These are phyloP conservation scores for Hypoxylon sp. DNA, from an alignment of 2,329 filamentous ascomycete genomes.

Conservation along the genomic window DNA sequence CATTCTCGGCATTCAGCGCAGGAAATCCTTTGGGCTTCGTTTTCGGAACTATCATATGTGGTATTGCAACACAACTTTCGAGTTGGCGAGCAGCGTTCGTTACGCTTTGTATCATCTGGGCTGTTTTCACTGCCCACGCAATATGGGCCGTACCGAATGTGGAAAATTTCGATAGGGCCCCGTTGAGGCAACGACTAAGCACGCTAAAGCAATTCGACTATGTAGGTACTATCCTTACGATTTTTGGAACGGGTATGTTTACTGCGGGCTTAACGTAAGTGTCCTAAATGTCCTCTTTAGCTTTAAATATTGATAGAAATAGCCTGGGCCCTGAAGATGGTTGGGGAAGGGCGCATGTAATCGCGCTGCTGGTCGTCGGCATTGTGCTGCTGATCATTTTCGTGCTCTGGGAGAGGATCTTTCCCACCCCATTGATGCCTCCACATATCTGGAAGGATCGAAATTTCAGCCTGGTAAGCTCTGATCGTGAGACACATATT, in stretches of 20 bases:
- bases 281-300: background rate
- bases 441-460: slow-evolving; percentile 71
- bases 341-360: slow-evolving; percentile 74
- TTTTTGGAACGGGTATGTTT: slow-evolving; percentile 76
- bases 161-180: slow-evolving; percentile 60
- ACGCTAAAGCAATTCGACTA: slow-evolving; percentile 72
- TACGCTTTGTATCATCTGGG: slow-evolving; percentile 74
- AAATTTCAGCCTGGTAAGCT: slow-evolving; percentile 73
- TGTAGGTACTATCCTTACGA: slow-evolving; percentile 71
- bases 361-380: slow-evolving; percentile 74
- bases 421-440: slow-evolving; percentile 66
- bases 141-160: slow-evolving; percentile 73
- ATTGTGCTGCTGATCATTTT: slow-evolving; percentile 70
- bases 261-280: slow-evolving; percentile 72
- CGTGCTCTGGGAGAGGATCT: slow-evolving; percentile 73
- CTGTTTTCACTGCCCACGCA: slow-evolving; percentile 70
- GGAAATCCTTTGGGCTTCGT: slow-evolving; percentile 58
- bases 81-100: slow-evolving; percentile 76
- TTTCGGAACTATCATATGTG: slow-evolving; percentile 70
- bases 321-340: slow-evolving; percentile 70
- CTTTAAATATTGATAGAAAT: slow-evolving; percentile 29
- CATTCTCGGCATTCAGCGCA: slow-evolving; percentile 54
- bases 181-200: slow-evolving; percentile 55
- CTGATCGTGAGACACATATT: slow-evolving; percentile 12
- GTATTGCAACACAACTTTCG: slow-evolving; percentile 72